Evolutionary conservation across 345 rosid species (phyloP).

Genomic region (Brassica nigra): DNA sequence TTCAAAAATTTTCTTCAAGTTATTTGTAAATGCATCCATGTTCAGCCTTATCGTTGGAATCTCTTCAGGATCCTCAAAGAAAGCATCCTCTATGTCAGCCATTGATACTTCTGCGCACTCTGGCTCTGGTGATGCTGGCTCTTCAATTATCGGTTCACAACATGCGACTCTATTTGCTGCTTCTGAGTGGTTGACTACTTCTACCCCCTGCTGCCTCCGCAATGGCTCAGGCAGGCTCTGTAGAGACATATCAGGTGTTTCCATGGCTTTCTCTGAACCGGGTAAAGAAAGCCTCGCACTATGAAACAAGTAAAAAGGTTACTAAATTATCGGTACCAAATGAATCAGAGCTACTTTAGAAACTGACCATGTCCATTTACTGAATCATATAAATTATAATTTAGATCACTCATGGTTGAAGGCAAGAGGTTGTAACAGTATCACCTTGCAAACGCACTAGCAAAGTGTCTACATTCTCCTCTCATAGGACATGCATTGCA

Average conservation of each 20-base stretch:
- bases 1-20: slow-evolving; percentile 68
- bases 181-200: slow-evolving; percentile 41
- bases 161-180: slow-evolving; percentile 32
- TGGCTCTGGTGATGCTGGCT: slow-evolving; percentile 83
- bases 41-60: slow-evolving; percentile 80
- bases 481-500: slow-evolving; percentile 98
- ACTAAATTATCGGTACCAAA: background rate
- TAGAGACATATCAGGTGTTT: slow-evolving; percentile 48
- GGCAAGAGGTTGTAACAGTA: slow-evolving; percentile 32
- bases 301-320: slow-evolving; percentile 31
- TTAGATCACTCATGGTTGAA: too few relatives aligned
- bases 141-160: slow-evolving; percentile 83
- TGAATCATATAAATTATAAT: background rate
- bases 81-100: slow-evolving; percentile 70
- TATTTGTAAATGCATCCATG: slow-evolving; percentile 63
- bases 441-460: slow-evolving; percentile 99
- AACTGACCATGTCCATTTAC: background rate
- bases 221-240: slow-evolving; percentile 49
- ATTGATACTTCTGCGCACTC: slow-evolving; percentile 46
- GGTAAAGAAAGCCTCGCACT: slow-evolving; percentile 93
- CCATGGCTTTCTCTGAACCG: slow-evolving; percentile 55
- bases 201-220: slow-evolving; percentile 36
- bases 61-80: slow-evolving; percentile 68
- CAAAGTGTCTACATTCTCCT: slow-evolving; percentile 98
- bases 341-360: slow-evolving; percentile 1